Evolutionary conservation across 768 basidiomycete species (phyloP), one percentile per base, ranked within the genome.

Genomic region (Auriscalpium orientale): DNA sequence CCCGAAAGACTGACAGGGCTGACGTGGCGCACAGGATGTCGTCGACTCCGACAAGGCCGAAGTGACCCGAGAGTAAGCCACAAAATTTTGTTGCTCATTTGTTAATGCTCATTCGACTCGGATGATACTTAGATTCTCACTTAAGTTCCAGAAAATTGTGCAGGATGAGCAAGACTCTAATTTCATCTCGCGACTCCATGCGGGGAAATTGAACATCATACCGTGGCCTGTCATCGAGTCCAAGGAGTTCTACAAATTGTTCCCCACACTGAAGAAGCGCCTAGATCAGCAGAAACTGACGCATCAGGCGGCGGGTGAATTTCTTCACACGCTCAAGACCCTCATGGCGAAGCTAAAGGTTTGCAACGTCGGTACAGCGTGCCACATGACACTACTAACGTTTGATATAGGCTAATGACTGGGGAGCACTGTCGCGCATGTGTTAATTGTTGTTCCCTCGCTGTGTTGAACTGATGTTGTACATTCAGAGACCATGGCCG

Each of bases 181-280:
- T 57, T 84, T 85, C 61, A 83, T 85, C 55, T 76, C 81, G 15
- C 77, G 74, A 1, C 72, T 85, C 6, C 84, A 85, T 56, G 71
- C 73, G 0, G 83, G 83, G 1, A 73, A 73, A 51, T 61, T 85
- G 7, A 72, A 71, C 38, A 84, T 85, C 15, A 74, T 84, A 12
- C 84, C 83, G 4, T 85, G 84, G 84, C 83, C 82, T 0, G 81
- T 85, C 46, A 84, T 85, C 34, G 80, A 82, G 60, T 83, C 83
- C 0, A 73, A 67, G 46, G 76, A 81, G 21, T 85, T 85, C 63
- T 85, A 85, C 56, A 70, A 65, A 2, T 61, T 83, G n/a, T 83
- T 85, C 54, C 70, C 71, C 0, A 65, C 68, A 0, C 58, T 85
- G 34, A 81, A 79, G 58, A 69, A 66, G 50, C 68, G 68, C 3